Conservation (phyloP, 306 rosid genomes). For the Sicyos edulis region DNA sequence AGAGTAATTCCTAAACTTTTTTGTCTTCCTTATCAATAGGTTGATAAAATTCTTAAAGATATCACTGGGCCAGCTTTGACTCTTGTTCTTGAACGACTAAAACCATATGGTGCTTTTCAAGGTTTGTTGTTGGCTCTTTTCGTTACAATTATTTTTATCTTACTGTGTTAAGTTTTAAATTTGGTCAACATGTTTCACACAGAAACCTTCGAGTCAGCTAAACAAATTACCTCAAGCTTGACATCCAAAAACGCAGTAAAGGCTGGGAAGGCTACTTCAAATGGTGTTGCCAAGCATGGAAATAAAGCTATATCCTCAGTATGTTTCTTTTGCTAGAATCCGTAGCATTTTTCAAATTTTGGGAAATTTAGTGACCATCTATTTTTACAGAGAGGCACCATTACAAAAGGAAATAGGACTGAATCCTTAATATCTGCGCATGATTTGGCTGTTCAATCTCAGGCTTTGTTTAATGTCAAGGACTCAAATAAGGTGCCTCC, state of each 20-base stretch:
- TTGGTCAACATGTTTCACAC: constrained; percentile 20
- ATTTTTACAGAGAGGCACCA: constrained; percentile 47
- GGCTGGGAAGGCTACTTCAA: constrained; percentile 62
- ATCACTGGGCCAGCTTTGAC: constrained; percentile 74
- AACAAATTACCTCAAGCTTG: constrained; percentile 33
- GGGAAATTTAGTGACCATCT: neutral
- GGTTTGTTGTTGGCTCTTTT: constrained; percentile 41
- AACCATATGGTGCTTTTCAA: constrained; percentile 53
- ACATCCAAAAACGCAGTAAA: constrained; percentile 54
- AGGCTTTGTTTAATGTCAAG: constrained; percentile 73
- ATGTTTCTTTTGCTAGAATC: constrained; percentile 22
- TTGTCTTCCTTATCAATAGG: constrained; percentile 34
- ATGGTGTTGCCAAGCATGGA: constrained; percentile 78
- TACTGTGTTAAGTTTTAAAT: constrained; percentile 15
- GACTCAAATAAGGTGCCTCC: constrained; percentile 87
- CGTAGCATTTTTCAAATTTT: neutral
- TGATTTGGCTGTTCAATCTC: constrained; percentile 74
- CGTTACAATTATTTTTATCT: constrained; percentile 15
- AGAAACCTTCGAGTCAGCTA: constrained; percentile 62
- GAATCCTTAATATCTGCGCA: constrained; percentile 56
- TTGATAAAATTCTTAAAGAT: constrained; percentile 69
- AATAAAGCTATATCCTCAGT: constrained; percentile 62
- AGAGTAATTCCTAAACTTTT: constrained; percentile 14
- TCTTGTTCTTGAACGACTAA: constrained; percentile 70
- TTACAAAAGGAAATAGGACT: constrained; percentile 47